Conservation (phyloP, 306 rosid genomes). For the Quercus variabilis region DNA sequence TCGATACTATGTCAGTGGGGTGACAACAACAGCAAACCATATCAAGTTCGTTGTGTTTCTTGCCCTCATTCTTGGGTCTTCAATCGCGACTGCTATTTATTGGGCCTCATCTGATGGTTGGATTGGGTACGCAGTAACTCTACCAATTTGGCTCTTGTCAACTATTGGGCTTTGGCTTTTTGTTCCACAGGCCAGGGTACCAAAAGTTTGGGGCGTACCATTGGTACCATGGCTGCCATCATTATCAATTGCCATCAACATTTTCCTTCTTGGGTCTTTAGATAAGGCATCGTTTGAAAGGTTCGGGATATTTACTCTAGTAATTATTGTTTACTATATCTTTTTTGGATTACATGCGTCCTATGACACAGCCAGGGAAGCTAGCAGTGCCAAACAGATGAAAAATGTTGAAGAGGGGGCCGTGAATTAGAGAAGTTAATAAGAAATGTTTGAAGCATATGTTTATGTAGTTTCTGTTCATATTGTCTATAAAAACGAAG, state of each 20-base stretch:
- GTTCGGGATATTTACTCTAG: conserved; percentile 32
- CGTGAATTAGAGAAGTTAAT: neutral
- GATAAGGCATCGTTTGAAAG: conserved; percentile 49
- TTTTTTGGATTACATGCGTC: conserved; percentile 48
- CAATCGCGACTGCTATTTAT: conserved; percentile 32
- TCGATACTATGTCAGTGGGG: conserved; percentile 53
- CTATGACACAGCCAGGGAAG: conserved; percentile 44
- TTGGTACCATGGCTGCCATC: conserved; percentile 81
- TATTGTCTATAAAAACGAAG: no score
- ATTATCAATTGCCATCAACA: conserved; percentile 56
- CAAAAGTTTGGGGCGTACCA: conserved; percentile 74
- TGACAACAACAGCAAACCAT: conserved; percentile 29
- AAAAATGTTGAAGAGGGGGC: conserved; percentile 7
- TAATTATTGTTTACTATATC: conserved; percentile 37
- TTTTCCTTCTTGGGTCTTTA: conserved; percentile 78
- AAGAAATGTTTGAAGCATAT: neutral
- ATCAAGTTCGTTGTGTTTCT: conserved; percentile 42
- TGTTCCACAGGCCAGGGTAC: conserved; percentile 67
- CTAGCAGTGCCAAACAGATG: neutral
- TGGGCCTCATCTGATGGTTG: conserved; percentile 40
- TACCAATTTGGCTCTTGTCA: conserved; percentile 52
- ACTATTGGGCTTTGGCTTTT: conserved; percentile 36
- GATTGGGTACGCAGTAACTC: conserved; percentile 41
- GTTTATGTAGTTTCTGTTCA: neutral
- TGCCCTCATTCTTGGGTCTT: conserved; percentile 41